A percentile compares a stretch with the other conserved stretches of the same genome.
Evolutionary conservation across 2,329 filamentous ascomycete species (phyloP).

Genomic region (Endocalyx cinctus): DNA sequence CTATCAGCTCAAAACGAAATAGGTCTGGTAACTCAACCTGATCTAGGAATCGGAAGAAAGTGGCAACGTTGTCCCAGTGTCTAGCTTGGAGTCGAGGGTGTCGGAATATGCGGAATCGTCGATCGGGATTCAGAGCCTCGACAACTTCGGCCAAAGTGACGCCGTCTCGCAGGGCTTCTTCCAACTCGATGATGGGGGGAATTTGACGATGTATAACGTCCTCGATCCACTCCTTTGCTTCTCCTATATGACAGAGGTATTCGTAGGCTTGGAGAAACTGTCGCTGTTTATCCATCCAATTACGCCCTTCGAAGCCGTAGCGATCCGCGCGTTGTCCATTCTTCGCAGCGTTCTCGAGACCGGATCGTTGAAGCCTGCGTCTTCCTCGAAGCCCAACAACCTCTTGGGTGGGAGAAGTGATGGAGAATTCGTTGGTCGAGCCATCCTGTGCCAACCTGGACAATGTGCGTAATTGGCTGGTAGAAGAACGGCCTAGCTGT

Average conservation of each 20-base stretch:
- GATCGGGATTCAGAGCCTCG: constrained; percentile 76
- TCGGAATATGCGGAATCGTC: constrained; percentile 76
- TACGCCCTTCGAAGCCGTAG: constrained; percentile 74
- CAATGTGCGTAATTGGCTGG: constrained; percentile 80
- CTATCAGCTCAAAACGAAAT: constrained; percentile 94
- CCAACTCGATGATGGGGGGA: constrained; percentile 86
- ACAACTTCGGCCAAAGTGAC: constrained; percentile 94
- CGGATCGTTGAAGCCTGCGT: constrained; percentile 71
- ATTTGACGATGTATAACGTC: constrained; percentile 45
- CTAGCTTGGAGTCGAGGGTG: constrained; percentile 83
- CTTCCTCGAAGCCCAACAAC: constrained; percentile 84
- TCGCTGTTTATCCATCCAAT: constrained; percentile 99
- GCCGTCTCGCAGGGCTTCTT: constrained; percentile 87
- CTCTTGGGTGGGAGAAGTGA: constrained; percentile 74
- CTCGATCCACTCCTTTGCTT: constrained; percentile 99
- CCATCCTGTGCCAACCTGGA: constrained; percentile 76
- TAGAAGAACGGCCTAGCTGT: constrained; percentile 81
- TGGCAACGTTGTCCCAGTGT: constrained; percentile 95
- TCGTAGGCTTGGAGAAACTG: constrained; percentile 97
- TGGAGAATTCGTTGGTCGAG: constrained; percentile 73
- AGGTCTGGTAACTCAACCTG: constrained; percentile 90
- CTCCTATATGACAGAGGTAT: constrained; percentile 97
- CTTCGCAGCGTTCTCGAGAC: constrained; percentile 44
- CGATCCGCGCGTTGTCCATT: constrained; percentile 36
- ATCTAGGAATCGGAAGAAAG: constrained; percentile 91